These are phyloP conservation scores for Sideroxylon spinosum DNA, from an alignment of 179 eudicot species.

Conservation along the genomic window DNA sequence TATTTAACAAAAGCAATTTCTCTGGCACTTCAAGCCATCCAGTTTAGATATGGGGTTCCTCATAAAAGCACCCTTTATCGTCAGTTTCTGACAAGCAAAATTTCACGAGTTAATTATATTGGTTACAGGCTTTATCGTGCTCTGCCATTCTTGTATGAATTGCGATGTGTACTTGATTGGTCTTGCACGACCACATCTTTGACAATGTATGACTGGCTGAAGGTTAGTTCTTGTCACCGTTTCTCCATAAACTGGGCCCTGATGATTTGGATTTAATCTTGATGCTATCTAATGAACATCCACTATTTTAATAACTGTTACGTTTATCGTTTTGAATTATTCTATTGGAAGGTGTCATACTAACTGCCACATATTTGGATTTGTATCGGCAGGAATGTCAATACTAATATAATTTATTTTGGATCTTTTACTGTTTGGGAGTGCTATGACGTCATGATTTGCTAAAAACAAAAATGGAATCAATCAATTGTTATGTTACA, in stretches of 20 bases:
- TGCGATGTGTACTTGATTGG: conserved; percentile 99
- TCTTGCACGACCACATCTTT: conserved; percentile 94
- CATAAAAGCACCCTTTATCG: conserved; percentile 94
- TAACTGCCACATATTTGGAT: too few species aligned
- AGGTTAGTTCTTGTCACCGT: conserved; percentile 45
- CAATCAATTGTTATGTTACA: neutral
- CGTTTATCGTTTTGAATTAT: neutral
- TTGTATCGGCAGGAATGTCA: neutral
- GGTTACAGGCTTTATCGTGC: conserved; percentile 95
- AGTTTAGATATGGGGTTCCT: conserved; percentile 89
- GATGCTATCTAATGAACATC: neutral
- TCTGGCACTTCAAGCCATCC: conserved; percentile 92
- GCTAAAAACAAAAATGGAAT: neutral
- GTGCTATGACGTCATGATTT: neutral
- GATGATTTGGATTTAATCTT: neutral
- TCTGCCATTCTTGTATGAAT: conserved; percentile 90
- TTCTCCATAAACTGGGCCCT: neutral
- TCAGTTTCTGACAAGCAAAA: conserved; percentile 85
- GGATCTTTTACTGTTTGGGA: neutral
- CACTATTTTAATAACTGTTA: neutral
- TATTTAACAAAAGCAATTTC: conserved; percentile 86
- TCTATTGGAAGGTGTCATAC: too few species aligned
- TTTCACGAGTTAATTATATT: conserved; percentile 72
- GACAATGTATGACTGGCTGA: conserved; percentile 99
- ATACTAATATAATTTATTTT: neutral